Base-by-base conservation (phyloP, 2,329 filamentous ascomycete species). In the Fusarium incarnatum region DNA sequence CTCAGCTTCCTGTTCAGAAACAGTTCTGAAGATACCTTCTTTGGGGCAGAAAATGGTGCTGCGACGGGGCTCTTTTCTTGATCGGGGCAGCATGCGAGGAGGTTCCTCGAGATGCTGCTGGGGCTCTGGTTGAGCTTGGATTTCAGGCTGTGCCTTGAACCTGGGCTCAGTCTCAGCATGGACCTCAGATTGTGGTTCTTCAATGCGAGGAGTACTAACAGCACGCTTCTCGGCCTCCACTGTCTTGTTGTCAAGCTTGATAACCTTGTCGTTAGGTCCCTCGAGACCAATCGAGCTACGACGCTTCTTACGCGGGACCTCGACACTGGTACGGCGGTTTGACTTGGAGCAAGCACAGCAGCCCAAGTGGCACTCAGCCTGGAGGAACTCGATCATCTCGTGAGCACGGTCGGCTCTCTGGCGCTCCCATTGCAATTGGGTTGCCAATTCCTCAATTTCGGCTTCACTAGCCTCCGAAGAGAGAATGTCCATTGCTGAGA, bases 301-400 rank as follows among this genome's bases (percentile, higher is more conserved):
- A 28, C 72, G 73, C 61, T 70, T 76, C 42, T 58, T 64, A 46
- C 73, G 75, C 42, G 64, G 65, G 9, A 55, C 55, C 23, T 68
- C 58, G 6, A 25, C 54, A 49, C 54, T 64, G 15, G 63, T 25
- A n/a, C 46, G 67, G 16, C 67, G 66, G 58, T 73, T 73, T 1
- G 75, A 70, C 60, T 82, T 86, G 64, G 82, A 86, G 76, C 89
- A 91, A 2, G 86, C 82, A 81, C 91, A 93, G 79, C 87, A 89
- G 48, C 86, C 85, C 69, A 94, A 86, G 52, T 88, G 85, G 77
- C 91, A 94, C 77, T 95, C 92, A 57, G 91, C 86, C 75, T 92
- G 88, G 77, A 94, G 83, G 78, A 93, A 94, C 32, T 94, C 91
- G 49, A 94, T 84, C 75, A 92, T 88, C 64, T 94, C 92, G 68